Base-by-base conservation (phyloP, 179 eudicot genomes). In the Pouteria campechiana region DNA sequence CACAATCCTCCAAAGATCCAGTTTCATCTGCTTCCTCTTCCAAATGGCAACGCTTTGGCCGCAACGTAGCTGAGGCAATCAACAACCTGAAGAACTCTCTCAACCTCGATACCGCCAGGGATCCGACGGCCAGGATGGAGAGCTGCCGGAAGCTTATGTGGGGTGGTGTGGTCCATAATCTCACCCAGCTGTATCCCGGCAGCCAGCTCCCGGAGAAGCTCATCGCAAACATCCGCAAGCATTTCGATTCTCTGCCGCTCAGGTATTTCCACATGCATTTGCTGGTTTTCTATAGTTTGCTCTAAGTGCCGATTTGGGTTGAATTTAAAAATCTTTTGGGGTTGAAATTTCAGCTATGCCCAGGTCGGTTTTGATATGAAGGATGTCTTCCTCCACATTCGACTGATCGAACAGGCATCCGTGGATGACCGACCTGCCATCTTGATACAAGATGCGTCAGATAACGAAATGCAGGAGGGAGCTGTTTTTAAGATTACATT, bases 351-450 rank as follows among this genome's bases (percentile, higher is more conserved):
- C 78, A 89, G 97, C 41, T 90, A 90, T 66, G 83, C 93, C 7
- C 86, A 86, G 40, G 95, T 90, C 6, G 98, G 93, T 17, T 90
- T 90, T 35, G 87, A 81, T 49, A 85, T 90, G 90, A 90, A 78
- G 35, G 95, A 86, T n/a, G 98, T 90, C 49, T 76, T 90, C 57
- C 48, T 86, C 39, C 98, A 90, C 54, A 76, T 86, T 3, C 68
- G 67, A 50, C 63, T 90, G 64, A 72, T 90, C 62, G 98, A 90
- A 41, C 90, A 90, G 58, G 78, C 98, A 0, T 58, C 76, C 2
- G 51, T 14, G 2, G 90, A 81, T 8, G 98, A 79, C 27, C 79
- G 76, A 37, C 93, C 93, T 6, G 95, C 87, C 12, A 65, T 79
- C 37, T 30, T 73, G 63, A 74, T 81, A 16, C 81, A 89, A 50